Percentiles rank a stretch among this genome's conserved stretches.
phyloP scores from a whole-genome alignment of 306 rosid genomes.

The Geum urbanum region DNA sequence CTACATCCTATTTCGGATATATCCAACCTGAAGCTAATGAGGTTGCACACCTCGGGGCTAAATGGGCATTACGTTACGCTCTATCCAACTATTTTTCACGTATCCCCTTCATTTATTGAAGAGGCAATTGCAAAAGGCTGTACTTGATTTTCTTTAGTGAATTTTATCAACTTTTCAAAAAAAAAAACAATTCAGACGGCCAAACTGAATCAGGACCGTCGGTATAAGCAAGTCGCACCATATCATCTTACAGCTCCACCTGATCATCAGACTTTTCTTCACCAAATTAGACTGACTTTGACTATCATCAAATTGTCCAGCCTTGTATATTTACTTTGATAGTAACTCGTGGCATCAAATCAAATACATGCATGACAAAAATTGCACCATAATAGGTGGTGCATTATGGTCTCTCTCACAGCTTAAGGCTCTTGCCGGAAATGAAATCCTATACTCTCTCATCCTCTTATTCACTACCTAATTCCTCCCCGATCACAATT shows the following conservation, averaged over 20 bases:
- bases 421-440: not conserved
- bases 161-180: too few species aligned
- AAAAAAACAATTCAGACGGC: not conserved
- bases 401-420: not conserved
- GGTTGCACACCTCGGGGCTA: too few species aligned
- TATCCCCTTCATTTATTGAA: too few species aligned
- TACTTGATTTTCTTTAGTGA: too few species aligned
- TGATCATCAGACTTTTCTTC: not conserved
- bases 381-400: slow-evolving; percentile 9
- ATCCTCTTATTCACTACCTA: not conserved
- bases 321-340: not conserved
- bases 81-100: too few species aligned
- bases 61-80: too few species aligned
- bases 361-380: not conserved
- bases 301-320: too few species aligned
- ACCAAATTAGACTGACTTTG: too few species aligned
- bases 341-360: not conserved
- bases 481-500: slow-evolving; percentile 7
- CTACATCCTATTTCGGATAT: too few species aligned
- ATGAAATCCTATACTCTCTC: not conserved
- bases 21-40: too few species aligned
- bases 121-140: too few species aligned
- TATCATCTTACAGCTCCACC: not conserved
- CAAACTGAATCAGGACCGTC: not conserved
- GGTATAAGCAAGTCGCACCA: not conserved